phyloP scores from a whole-genome alignment of 306 rosid species.

The Casuarina glauca region DNA sequence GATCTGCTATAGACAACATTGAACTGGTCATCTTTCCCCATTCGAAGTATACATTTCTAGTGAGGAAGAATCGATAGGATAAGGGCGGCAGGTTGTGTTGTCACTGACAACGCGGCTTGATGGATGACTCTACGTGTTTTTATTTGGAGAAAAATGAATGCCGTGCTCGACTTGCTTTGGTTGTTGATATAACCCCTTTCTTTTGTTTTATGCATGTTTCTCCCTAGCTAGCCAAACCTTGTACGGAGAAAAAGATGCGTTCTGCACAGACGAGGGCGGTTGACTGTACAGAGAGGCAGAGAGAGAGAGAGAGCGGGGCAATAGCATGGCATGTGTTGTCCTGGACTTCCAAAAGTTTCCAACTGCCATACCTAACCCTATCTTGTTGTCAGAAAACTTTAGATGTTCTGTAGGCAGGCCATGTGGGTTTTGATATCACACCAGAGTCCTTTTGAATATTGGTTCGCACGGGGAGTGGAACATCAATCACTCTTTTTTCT shows the following conservation, averaged over 20 bases:
- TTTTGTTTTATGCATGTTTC: not conserved
- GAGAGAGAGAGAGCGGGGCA: not conserved
- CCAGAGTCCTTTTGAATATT: slow-evolving; percentile 18
- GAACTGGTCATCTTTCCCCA: not conserved
- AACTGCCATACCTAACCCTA: slow-evolving; percentile 70
- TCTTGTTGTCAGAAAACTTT: slow-evolving; percentile 34
- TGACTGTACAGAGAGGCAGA: not conserved
- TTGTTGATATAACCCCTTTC: not conserved
- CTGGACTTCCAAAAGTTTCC: slow-evolving; percentile 39
- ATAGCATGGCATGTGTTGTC: slow-evolving; percentile 21
- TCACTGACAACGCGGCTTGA: slow-evolving; percentile 34
- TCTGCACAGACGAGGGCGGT: not conserved
- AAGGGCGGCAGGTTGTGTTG: slow-evolving; percentile 19
- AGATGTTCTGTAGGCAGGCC: slow-evolving; percentile 32
- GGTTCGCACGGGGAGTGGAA: not conserved
- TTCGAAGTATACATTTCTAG: not conserved
- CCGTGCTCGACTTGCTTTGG: slow-evolving; percentile 1
- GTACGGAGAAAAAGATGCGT: slow-evolving; percentile 1
- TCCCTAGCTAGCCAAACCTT: slow-evolving; percentile 1
- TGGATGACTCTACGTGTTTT: not conserved
- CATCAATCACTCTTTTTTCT: not conserved
- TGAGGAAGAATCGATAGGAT: not conserved
- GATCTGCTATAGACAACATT: not conserved
- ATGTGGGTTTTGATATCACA: slow-evolving; percentile 47
- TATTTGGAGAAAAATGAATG: not conserved